These are phyloP conservation scores for Polygonum maritimum DNA, from an alignment of 148 eudicot species.

Conservation along the genomic window DNA sequence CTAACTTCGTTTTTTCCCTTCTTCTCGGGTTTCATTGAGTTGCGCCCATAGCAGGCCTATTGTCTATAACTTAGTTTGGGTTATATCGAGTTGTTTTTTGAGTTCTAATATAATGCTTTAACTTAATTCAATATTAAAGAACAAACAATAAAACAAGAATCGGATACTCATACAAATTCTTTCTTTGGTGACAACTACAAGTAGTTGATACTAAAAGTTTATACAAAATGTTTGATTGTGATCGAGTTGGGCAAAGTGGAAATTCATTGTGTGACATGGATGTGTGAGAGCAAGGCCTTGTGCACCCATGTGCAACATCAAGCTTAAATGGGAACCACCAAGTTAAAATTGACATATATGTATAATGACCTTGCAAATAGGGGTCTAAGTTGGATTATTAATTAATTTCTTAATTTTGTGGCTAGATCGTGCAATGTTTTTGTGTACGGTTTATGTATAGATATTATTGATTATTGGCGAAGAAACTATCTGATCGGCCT, in stretches of 20 bases:
- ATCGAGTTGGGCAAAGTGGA: not conserved
- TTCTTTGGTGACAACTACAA: not conserved
- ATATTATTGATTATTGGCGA: not conserved
- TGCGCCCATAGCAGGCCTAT: too few species aligned
- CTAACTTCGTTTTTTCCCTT: too few species aligned
- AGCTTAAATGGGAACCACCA: slow-evolving; percentile 7
- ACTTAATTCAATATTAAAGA: not conserved
- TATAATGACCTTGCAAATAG: not conserved
- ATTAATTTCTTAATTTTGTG: not conserved
- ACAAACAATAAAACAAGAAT: not conserved
- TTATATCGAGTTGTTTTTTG: not conserved
- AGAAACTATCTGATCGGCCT: too few species aligned
- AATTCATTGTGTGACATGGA: slow-evolving; percentile 3
- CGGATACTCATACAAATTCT: not conserved
- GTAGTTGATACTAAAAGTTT: not conserved
- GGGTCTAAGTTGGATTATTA: not conserved
- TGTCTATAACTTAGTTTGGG: too few species aligned
- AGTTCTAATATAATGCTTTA: not conserved
- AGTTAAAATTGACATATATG: slow-evolving; percentile 3
- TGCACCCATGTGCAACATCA: slow-evolving; percentile 4
- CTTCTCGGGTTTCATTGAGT: too few species aligned
- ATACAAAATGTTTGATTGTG: not conserved
- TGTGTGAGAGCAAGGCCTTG: slow-evolving; percentile 3
- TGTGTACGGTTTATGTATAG: too few species aligned
- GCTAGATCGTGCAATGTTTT: not conserved